Conservation (phyloP, 768 basidiomycete species). For the Leccinum boreale region DNA sequence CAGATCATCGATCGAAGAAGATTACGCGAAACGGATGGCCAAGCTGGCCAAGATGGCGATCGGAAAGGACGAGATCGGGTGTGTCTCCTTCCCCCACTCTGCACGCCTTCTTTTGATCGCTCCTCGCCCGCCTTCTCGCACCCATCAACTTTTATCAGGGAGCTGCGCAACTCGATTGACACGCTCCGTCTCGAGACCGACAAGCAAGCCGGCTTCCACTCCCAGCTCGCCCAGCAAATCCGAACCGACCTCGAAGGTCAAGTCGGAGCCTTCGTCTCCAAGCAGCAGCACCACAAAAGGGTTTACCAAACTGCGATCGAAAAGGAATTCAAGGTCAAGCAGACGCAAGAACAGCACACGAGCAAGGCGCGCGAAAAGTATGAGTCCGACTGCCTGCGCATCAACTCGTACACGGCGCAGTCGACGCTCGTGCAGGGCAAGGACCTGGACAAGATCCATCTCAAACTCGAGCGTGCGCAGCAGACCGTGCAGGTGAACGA, state of each 20-base stretch:
- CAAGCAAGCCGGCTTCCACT: constrained; percentile 70
- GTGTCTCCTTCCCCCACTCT: constrained; percentile 30
- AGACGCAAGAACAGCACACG: constrained; percentile 82
- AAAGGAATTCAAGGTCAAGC: constrained; percentile 87
- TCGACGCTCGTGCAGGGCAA: constrained; percentile 87
- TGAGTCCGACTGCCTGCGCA: constrained; percentile 86
- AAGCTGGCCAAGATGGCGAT: constrained; percentile 74
- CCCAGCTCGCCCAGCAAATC: constrained; percentile 70
- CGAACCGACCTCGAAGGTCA: constrained; percentile 72
- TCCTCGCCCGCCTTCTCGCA: not conserved
- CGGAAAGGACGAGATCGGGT: constrained; percentile 95
- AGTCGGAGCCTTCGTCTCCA: constrained; percentile 54
- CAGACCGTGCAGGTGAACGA: constrained; percentile 90
- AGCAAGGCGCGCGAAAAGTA: constrained; percentile 91
- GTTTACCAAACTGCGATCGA: constrained; percentile 74
- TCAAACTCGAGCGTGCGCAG: constrained; percentile 84
- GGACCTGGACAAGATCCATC: constrained; percentile 85
- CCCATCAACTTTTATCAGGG: constrained; percentile 42
- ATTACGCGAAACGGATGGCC: constrained; percentile 83
- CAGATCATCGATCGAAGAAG: constrained; percentile 90
- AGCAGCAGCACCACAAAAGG: constrained; percentile 72
- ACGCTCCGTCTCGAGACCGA: constrained; percentile 82
- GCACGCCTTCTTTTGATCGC: not conserved
- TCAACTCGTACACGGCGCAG: constrained; percentile 93
- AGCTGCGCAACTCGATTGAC: constrained; percentile 77